These are phyloP conservation scores for Colletotrichum sansevieriae DNA, from an alignment of 2,329 filamentous ascomycete genomes.

Conservation along the genomic window DNA sequence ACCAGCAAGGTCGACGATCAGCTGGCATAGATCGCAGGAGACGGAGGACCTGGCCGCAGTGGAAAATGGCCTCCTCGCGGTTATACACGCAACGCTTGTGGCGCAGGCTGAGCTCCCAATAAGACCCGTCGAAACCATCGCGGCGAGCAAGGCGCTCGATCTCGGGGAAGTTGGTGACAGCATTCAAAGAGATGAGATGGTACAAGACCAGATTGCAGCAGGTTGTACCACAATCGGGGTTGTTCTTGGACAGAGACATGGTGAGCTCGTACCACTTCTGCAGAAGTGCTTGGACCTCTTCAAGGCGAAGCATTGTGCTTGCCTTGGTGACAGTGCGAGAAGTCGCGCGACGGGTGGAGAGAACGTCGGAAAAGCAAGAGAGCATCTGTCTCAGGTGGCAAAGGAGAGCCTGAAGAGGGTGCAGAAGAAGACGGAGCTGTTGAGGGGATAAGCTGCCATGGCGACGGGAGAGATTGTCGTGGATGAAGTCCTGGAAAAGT, in stretches of 20 bases:
- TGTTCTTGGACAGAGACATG: slow-evolving; percentile 65
- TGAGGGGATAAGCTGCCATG: slow-evolving; percentile 60
- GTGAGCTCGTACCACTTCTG: slow-evolving; percentile 78
- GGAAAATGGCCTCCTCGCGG: slow-evolving; percentile 73
- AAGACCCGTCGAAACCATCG: slow-evolving; percentile 68
- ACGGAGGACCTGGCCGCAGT: slow-evolving; percentile 76
- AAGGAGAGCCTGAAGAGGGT: slow-evolving; percentile 75
- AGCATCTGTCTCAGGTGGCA: slow-evolving; percentile 75
- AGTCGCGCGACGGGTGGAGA: slow-evolving; percentile 56
- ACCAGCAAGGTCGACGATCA: slow-evolving; percentile 75
- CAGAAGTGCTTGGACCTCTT: slow-evolving; percentile 74
- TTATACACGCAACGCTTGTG: slow-evolving; percentile 75
- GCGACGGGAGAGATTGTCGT: slow-evolving; percentile 69
- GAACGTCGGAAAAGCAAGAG: slow-evolving; percentile 72
- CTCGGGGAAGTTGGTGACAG: slow-evolving; percentile 75
- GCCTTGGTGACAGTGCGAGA: slow-evolving; percentile 67
- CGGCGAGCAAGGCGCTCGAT: slow-evolving; percentile 75
- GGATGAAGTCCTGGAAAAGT: slow-evolving; percentile 76
- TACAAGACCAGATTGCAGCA: slow-evolving; percentile 77
- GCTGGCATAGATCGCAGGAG: slow-evolving; percentile 71
- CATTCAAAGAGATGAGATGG: slow-evolving; percentile 78
- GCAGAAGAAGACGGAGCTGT: slow-evolving; percentile 76
- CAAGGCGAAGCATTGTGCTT: slow-evolving; percentile 70
- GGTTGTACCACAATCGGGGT: slow-evolving; percentile 70
- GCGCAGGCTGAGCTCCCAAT: slow-evolving; percentile 66